phyloP scores from a whole-genome alignment of 108 stramenopile species.

The Discostella pseudostelligera region DNA sequence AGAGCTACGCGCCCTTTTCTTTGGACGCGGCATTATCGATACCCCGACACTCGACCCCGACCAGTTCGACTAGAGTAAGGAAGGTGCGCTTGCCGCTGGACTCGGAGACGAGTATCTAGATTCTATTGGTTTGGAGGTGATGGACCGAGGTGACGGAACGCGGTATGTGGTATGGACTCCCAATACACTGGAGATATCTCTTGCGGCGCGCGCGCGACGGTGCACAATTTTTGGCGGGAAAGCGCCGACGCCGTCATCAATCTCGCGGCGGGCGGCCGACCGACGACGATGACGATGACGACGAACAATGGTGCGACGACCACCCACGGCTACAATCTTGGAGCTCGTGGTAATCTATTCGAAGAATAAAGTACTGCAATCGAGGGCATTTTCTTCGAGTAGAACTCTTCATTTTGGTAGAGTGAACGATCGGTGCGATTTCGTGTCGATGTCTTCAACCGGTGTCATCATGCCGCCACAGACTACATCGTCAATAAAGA shows the following conservation, averaged over 20 bases:
- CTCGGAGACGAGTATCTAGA: no score
- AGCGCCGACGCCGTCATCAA: no score
- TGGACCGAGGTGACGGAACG: no score
- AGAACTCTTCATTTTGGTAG: no score
- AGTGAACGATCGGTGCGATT: neutral
- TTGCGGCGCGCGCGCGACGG: no score
- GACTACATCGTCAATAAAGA: neutral
- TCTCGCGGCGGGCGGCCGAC: no score
- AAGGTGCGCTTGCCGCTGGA: neutral
- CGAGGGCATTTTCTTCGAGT: neutral
- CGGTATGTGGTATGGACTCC: no score
- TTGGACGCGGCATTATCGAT: constrained; percentile 2
- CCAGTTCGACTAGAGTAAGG: neutral
- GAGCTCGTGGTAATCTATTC: neutral
- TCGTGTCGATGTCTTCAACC: neutral
- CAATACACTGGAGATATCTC: no score
- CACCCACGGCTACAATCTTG: constrained; percentile 2
- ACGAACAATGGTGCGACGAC: neutral
- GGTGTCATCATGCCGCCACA: neutral
- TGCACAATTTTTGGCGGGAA: no score
- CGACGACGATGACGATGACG: no score
- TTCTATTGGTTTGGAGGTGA: no score
- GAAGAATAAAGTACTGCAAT: neutral
- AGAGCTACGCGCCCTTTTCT: constrained; percentile 1
- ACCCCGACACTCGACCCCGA: neutral